Evolutionary conservation across 2,329 filamentous ascomycete species (phyloP).

Genomic region (Rasamsonia emersonii): DNA sequence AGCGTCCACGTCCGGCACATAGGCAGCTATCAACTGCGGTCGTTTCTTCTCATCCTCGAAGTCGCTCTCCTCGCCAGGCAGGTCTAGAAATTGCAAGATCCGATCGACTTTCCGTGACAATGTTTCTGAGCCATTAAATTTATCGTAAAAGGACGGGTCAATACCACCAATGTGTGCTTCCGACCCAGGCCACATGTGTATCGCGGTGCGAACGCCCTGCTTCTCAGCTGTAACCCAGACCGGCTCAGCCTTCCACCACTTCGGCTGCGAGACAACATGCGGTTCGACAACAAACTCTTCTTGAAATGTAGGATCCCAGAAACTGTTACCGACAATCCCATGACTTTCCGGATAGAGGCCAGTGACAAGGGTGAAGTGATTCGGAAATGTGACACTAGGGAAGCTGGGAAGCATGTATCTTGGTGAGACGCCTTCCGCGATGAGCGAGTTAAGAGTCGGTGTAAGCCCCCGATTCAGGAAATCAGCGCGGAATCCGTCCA

Average conservation of each 20-base stretch:
- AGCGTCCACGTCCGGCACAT: conserved; percentile 84
- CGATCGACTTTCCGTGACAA: conserved; percentile 68
- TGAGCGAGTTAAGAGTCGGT: conserved; percentile 68
- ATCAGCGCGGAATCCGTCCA: conserved; percentile 93
- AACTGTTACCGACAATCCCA: conserved; percentile 86
- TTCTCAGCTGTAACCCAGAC: conserved; percentile 89
- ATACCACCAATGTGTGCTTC: conserved; percentile 73
- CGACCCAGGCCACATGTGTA: conserved; percentile 98
- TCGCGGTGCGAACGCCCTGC: conserved; percentile 66
- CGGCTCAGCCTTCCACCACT: conserved; percentile 94
- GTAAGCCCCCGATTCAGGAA: conserved; percentile 79
- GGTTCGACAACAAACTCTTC: conserved; percentile 84
- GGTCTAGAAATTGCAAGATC: conserved; percentile 75
- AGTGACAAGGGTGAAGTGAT: conserved; percentile 89
- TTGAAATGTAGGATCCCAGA: conserved; percentile 73
- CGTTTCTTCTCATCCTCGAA: conserved; percentile 48
- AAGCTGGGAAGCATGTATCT: conserved; percentile 91
- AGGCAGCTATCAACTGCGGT: conserved; percentile 86
- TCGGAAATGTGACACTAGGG: conserved; percentile 91
- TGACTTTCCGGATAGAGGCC: conserved; percentile 89
- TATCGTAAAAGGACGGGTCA: conserved; percentile 73
- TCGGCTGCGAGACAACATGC: conserved; percentile 63
- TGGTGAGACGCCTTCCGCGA: conserved; percentile 78
- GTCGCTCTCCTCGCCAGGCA: conserved; percentile 60
- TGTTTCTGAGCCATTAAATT: conserved; percentile 68